Base-by-base conservation (phyloP, 1,284 basidiomycete species). In the Boletus semigastroideus region DNA sequence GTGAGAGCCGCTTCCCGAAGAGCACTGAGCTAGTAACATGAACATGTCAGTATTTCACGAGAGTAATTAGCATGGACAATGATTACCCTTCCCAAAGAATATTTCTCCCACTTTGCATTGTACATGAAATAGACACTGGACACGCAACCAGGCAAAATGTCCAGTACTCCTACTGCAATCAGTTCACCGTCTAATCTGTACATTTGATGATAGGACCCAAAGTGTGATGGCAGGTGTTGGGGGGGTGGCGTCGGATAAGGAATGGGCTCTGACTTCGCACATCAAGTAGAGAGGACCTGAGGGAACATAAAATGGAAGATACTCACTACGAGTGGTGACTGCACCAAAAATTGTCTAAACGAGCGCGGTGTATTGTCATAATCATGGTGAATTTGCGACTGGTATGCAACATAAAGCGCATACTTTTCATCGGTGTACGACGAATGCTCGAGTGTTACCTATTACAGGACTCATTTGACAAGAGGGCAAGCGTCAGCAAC, bases 81-180 rank as follows among this genome's bases (percentile, higher is more conserved):
- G 54, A 59, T 45, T 54, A 88, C 85, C 77, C 96, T 98, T 42
- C 97, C 96, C 25, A 98, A 67, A 12, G 89, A 87, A 63, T 83
- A 82, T 41, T 77, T 76, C 38, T 90, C 86, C 78, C 84, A 95
- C 33, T 78, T 77, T 9, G 85, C 83, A 62, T 94, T 84, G 73
- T 97, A 98, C 74, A 96, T 88, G 68, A 98, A 95, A 71, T 99
- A 99, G 10, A 99, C 96, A 58, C 90, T 93, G 14, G 93, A 96
- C 5, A 99, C 87, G 59, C 96, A 95, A 27, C 69, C 67, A 0
- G 95, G 96, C 7, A 99, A 75, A 50, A 99, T 87, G 67, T 99
- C 97, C 51, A 99, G 76, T 13, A 99, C 92, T 2, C 86, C 88
- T 60, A 99, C 79, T 0, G 90, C 96, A 42, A 98, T 82, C 13